phyloP scores from a whole-genome alignment of 1,284 basidiomycete species.

The Cutaneotrichosporon curvatum region DNA sequence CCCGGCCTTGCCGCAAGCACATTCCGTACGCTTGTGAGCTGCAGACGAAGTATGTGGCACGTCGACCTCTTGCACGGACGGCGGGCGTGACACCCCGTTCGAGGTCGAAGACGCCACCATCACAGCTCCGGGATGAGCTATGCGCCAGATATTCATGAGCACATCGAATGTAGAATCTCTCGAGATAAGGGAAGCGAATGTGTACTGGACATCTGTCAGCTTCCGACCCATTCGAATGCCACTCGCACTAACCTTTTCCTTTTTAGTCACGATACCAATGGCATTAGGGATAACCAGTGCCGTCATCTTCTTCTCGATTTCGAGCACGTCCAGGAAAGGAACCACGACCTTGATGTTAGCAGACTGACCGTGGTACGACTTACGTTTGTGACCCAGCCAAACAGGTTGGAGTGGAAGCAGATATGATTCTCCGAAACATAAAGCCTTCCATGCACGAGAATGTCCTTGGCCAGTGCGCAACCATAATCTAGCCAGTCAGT shows the following conservation, averaged over 20 bases:
- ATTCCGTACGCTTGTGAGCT: conserved; percentile 53
- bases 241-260: conserved; percentile 46
- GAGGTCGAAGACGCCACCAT: conserved; percentile 16
- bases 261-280: conserved; percentile 78
- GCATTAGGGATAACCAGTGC: conserved; percentile 98
- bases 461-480: conserved; percentile 91
- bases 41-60: conserved; percentile 1
- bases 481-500: conserved; percentile 68
- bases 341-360: conserved; percentile 62
- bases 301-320: conserved; percentile 96
- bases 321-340: conserved; percentile 81
- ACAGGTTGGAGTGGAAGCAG: conserved; percentile 98
- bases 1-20: conserved; percentile 65
- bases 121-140: conserved; percentile 69
- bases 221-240: background rate
- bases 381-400: conserved; percentile 97
- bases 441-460: conserved; percentile 88
- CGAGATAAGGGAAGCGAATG: conserved; percentile 91
- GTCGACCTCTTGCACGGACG: conserved; percentile 21
- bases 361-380: conserved; percentile 36
- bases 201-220: conserved; percentile 57
- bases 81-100: conserved; percentile 22
- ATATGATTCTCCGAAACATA: conserved; percentile 98
- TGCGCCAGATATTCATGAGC: conserved; percentile 90
- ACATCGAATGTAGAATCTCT: conserved; percentile 95